Evolutionary conservation across 1,284 basidiomycete genomes (phyloP), one percentile per base, ranked within the genome.

Genomic region (Sporisorium iseilematis-ciliati): DNA sequence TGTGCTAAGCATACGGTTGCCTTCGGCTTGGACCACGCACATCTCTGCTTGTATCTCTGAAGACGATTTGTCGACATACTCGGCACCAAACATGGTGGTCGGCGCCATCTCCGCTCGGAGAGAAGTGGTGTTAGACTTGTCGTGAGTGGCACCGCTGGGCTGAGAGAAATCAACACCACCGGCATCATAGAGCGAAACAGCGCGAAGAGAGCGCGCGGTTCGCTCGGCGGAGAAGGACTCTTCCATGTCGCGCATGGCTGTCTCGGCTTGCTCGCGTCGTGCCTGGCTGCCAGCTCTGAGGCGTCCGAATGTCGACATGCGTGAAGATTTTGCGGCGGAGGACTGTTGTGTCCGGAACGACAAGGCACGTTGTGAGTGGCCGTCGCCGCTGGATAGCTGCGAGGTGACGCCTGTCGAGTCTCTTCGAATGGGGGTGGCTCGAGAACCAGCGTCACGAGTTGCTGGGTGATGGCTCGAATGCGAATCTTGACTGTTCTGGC

Each of bases 21-120:
- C 75, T 46, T 81, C 80, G 21, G 64, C 68, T 43, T 77, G 65
- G 6, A 81, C 78, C 16, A 80, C 77, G 25, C 57, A 51, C 14
- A 79, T 79, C 62, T 81, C 78, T 29, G 80, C 80, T 41, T 65
- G 59, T 29, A 81, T 75, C 59, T 81, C 80, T n/a, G 59, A 51
- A n/a, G 69, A 57, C 4, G 62, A 41, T 43, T 73, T 73, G 42
- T 67, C 66, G 5, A 57, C 63, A 51, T 80, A 80, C 65, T 78
- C 72, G 33, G 65, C 60, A 21, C 78, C 75, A 42, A 73, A 73
- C 54, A 80, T 60, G 29, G 58, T 58, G 0, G 62, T 54, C 4
- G 71, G 58, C 29, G 66, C 72, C 43, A 52, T 51, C 12, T 66
- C 72, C 7, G 63, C 46, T 3, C 72, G 66, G 18, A 55, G 18